Conservation (phyloP, 768 basidiomycete genomes). For the Auriscalpium orientale region DNA sequence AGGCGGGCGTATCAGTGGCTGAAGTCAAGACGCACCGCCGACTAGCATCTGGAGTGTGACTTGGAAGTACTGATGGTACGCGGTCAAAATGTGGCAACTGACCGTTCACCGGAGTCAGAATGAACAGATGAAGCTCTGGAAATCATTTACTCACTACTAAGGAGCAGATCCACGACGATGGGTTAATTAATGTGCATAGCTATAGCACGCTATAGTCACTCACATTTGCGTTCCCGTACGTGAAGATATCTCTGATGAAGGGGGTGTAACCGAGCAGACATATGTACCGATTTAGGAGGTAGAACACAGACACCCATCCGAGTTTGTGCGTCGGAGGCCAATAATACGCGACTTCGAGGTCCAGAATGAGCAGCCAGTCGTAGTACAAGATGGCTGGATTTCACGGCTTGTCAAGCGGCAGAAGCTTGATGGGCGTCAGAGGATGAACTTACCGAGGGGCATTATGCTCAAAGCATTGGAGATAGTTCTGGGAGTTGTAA, state of each 20-base stretch:
- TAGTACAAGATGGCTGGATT: slow-evolving; percentile 24
- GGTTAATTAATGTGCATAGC: no score
- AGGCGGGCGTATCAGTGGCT: background rate
- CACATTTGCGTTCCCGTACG: background rate
- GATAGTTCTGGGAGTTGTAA: no score
- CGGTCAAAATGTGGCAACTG: background rate
- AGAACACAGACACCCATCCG: slow-evolving; percentile 5
- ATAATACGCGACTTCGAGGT: slow-evolving; percentile 32
- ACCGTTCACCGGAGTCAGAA: background rate
- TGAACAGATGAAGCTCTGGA: background rate
- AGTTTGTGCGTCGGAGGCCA: slow-evolving; percentile 23
- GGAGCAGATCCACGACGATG: no score
- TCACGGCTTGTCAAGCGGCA: no score
- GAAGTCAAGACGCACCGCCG: background rate
- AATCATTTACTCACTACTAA: background rate
- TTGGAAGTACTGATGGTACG: background rate
- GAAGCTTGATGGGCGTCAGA: no score
- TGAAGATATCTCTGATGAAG: background rate
- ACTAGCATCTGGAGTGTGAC: background rate
- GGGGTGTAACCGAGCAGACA: background rate
- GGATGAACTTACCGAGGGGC: no score
- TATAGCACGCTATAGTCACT: background rate
- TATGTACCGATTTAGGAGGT: slow-evolving; percentile 15
- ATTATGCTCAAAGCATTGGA: no score
- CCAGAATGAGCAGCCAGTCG: slow-evolving; percentile 38